A percentile compares a stretch with the other conserved stretches of the same genome.
phyloP scores from a whole-genome alignment of 2,329 filamentous ascomycete species.

The Curvularia hawaiiensis region DNA sequence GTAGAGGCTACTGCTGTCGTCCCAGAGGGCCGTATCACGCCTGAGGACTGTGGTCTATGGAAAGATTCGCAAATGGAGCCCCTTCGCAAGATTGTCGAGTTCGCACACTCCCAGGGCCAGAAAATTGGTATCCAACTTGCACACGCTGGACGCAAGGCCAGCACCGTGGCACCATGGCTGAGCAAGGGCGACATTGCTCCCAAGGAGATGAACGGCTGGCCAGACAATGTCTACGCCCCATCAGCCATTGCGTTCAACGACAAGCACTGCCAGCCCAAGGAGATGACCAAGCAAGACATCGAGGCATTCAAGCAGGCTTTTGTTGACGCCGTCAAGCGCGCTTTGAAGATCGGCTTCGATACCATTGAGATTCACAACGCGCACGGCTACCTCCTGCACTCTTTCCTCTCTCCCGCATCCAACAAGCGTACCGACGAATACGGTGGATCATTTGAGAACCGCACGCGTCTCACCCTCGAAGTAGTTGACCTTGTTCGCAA shows the following conservation, averaged over 20 bases:
- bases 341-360: constrained; percentile 69
- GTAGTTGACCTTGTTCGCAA: constrained; percentile 66
- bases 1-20: constrained; percentile 80
- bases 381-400: constrained; percentile 76
- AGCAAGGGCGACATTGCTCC: constrained; percentile 60
- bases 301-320: constrained; percentile 66
- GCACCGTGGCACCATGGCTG: constrained; percentile 68
- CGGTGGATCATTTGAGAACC: constrained; percentile 74
- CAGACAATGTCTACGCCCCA: constrained; percentile 61
- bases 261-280: constrained; percentile 66
- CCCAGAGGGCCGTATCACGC: constrained; percentile 80
- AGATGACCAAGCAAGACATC: constrained; percentile 72
- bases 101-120: constrained; percentile 77
- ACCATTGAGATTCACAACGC: constrained; percentile 81
- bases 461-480: constrained; percentile 70
- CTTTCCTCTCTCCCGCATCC: constrained; percentile 71
- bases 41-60: constrained; percentile 82
- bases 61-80: constrained; percentile 79
- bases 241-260: constrained; percentile 67
- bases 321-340: constrained; percentile 63
- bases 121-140: constrained; percentile 80
- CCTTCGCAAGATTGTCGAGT: constrained; percentile 73
- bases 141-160: constrained; percentile 74
- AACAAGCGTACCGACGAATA: constrained; percentile 73
- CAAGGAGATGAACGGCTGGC: constrained; percentile 60